These are phyloP conservation scores for Cercospora sojina DNA, from an alignment of 2,329 filamentous ascomycete species.

Conservation along the genomic window DNA sequence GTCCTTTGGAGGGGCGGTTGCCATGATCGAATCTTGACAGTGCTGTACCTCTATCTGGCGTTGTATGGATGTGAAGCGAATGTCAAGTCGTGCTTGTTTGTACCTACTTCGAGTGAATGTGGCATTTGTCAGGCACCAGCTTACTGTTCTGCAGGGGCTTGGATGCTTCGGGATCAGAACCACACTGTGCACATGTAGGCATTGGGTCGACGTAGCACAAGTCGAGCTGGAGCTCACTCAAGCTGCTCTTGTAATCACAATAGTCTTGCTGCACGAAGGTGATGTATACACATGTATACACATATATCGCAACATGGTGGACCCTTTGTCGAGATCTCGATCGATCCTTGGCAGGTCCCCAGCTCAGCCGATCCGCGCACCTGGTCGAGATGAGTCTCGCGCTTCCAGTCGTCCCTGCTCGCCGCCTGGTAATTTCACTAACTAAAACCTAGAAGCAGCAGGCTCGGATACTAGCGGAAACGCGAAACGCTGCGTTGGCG, in stretches of 20 bases:
- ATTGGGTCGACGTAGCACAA: neutral
- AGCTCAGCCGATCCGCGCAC: conserved; percentile 1
- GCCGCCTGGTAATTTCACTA: neutral
- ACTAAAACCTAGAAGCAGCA: too few species aligned
- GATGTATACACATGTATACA: neutral
- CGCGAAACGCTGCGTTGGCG: neutral
- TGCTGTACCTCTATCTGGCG: neutral
- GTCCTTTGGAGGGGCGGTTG: neutral
- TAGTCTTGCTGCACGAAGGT: neutral
- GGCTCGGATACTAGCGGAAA: neutral
- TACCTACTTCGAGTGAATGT: neutral
- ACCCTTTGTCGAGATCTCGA: neutral
- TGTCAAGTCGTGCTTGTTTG: neutral
- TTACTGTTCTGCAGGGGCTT: neutral
- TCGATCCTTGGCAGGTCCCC: neutral
- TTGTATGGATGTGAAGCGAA: neutral
- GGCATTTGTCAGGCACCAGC: conserved; percentile 8
- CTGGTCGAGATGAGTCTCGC: neutral
- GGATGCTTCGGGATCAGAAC: neutral
- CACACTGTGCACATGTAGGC: neutral
- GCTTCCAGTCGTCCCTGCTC: neutral
- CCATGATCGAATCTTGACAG: neutral
- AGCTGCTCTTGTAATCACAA: neutral
- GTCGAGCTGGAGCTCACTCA: neutral
- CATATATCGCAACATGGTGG: neutral